Base-by-base conservation (phyloP, 139 green algal genomes). In the Choricystis sp. region DNA sequence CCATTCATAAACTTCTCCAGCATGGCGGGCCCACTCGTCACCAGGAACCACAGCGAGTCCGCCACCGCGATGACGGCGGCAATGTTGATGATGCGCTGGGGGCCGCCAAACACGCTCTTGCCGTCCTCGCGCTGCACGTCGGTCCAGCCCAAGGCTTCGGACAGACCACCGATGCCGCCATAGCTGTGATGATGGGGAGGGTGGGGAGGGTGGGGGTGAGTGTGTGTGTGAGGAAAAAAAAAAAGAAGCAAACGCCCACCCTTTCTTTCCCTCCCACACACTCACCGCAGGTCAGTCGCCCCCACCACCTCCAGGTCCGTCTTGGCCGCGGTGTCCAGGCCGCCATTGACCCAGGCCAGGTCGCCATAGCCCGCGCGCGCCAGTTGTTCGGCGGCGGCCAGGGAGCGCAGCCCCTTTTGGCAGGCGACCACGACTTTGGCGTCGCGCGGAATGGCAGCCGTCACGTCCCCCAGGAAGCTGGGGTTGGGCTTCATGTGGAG, bases 301-400 rank as follows among this genome's bases (percentile, higher is more conserved):
- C 68, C 66, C 26, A 58, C 62, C 1, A 76, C 85, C n/a, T 65
- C 62, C 29, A 95, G 63, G 59, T 90, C 80, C 25, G 78, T 83
- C n/a, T 69, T 70, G 25, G 71, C 61, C 22, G 77, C 78, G n/a
- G 86, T 89, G 71, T 96, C 88, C 26, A 91, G 81, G 57, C 89
- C 88, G 26, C 89, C 89, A 65, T 92, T 96, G 73, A 95, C 73
- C 89, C 89, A 96, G 3, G 82, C 88, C 59, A 96, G 63, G n/a
- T 65, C 74, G 20, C 29, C 20, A 63, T 96, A 96, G 26, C 26
- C 82, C 0, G 81, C 80, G 23, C 71, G 60, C 24, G 68, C 74
- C 23, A 94, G 75, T 74, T 88, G 81, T 77, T 94, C 70, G 22
- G 65, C 64, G 4, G 70, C 70, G 27, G 70, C 40, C 9, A 52